These are phyloP conservation scores for Epichloe hybrida DNA, from an alignment of 2,329 filamentous ascomycete species.

Conservation along the genomic window DNA sequence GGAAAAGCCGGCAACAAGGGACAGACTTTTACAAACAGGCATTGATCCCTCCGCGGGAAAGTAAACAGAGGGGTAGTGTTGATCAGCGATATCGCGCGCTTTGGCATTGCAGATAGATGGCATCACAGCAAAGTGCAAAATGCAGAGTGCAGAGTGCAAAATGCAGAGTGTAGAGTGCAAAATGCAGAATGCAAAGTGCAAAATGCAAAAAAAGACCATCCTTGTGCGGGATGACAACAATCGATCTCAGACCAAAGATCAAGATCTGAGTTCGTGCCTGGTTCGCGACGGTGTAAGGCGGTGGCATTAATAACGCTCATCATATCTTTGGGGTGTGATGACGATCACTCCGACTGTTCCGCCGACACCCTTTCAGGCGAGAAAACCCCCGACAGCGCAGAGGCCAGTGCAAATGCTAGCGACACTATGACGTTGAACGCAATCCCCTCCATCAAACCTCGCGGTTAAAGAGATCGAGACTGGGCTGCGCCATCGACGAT, in stretches of 20 bases:
- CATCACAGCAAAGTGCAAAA: neutral
- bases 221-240: neutral
- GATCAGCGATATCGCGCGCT: neutral
- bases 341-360: constrained; percentile 6
- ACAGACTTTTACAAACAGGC: neutral
- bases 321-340: constrained; percentile 2
- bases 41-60: neutral
- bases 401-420: neutral
- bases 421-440: constrained; percentile 1
- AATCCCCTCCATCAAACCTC: constrained; percentile 1
- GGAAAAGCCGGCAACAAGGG: neutral
- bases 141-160: too few species aligned
- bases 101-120: neutral
- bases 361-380: neutral
- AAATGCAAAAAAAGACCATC: neutral
- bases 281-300: neutral
- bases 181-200: neutral
- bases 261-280: neutral
- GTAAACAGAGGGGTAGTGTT: neutral
- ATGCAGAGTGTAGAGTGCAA: neutral
- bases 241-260: constrained; percentile 1
- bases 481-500: constrained; percentile 8
- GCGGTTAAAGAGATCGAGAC: constrained; percentile 2
- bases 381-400: neutral
- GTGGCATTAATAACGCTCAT: neutral